Evolutionary conservation across 495 filamentous ascomycete species (phyloP).

Genomic region (Darksidea phi): DNA sequence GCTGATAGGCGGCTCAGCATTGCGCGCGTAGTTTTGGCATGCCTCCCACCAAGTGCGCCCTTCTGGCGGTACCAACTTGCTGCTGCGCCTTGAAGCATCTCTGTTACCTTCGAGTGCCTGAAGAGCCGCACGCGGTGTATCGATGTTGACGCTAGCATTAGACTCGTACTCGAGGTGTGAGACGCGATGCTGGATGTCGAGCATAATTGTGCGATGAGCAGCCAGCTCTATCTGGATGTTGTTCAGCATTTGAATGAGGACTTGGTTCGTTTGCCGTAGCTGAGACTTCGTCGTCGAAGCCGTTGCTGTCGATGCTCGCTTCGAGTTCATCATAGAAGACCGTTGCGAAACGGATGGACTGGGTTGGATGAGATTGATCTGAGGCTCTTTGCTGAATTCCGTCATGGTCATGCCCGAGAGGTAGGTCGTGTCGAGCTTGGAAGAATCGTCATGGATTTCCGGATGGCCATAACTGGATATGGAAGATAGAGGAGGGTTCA

Average conservation of each 20-base stretch:
- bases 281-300: constrained; percentile 24
- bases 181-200: constrained; percentile 28
- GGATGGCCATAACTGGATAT: constrained; percentile 1
- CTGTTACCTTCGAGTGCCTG: constrained; percentile 14
- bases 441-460: background rate
- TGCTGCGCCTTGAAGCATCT: constrained; percentile 11
- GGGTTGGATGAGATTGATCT: constrained; percentile 13
- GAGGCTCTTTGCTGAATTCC: constrained; percentile 12
- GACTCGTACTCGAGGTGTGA: constrained; percentile 24
- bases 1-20: constrained; percentile 19
- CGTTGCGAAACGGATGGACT: constrained; percentile 1
- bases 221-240: constrained; percentile 24
- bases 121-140: constrained; percentile 8
- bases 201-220: constrained; percentile 25
- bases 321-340: constrained; percentile 13
- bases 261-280: constrained; percentile 20
- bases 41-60: constrained; percentile 23
- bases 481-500: constrained; percentile 6
- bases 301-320: constrained; percentile 8
- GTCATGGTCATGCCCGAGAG: constrained; percentile 26
- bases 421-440: constrained; percentile 16
- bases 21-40: constrained; percentile 26
- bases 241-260: constrained; percentile 26
- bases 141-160: constrained; percentile 8
- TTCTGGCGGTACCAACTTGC: constrained; percentile 22